Percentiles rank a stretch among this genome's conserved stretches.
phyloP scores from a whole-genome alignment of 257 asterid species.

The Nicotiana sylvestris region DNA sequence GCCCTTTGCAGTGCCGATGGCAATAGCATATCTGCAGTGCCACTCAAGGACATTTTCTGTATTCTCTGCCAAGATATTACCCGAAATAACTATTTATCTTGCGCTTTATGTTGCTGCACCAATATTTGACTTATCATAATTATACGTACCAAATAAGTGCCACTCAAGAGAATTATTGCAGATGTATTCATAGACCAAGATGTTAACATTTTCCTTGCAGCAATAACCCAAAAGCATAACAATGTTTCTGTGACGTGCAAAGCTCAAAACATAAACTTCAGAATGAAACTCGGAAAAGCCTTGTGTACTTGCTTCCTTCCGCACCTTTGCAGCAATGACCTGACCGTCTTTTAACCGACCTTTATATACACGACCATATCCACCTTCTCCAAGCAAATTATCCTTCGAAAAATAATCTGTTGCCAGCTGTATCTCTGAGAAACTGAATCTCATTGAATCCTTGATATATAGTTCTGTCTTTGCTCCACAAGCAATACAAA shows the following conservation, averaged over 20 bases:
- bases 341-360: slow-evolving; percentile 70
- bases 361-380: slow-evolving; percentile 73
- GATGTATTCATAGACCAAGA: slow-evolving; percentile 71
- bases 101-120: not conserved
- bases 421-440: slow-evolving; percentile 70
- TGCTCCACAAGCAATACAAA: slow-evolving; percentile 66
- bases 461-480: slow-evolving; percentile 50
- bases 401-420: slow-evolving; percentile 58
- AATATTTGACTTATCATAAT: not conserved
- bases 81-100: not conserved
- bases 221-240: slow-evolving; percentile 86
- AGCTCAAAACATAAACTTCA: slow-evolving; percentile 59
- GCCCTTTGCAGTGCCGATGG: slow-evolving; percentile 77
- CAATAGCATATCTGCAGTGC: slow-evolving; percentile 67
- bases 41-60: slow-evolving; percentile 49
- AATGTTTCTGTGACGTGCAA: slow-evolving; percentile 76
- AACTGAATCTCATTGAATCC: slow-evolving; percentile 50
- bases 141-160: slow-evolving; percentile 67
- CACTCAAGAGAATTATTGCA: slow-evolving; percentile 77
- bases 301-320: slow-evolving; percentile 73
- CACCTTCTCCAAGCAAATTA: slow-evolving; percentile 81
- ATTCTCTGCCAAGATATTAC: slow-evolving; percentile 39
- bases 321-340: slow-evolving; percentile 73
- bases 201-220: slow-evolving; percentile 71
- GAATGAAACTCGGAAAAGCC: slow-evolving; percentile 67